These are phyloP conservation scores for Fusarium neocosmosporiellum DNA, from an alignment of 2,329 filamentous ascomycete species.

Conservation along the genomic window DNA sequence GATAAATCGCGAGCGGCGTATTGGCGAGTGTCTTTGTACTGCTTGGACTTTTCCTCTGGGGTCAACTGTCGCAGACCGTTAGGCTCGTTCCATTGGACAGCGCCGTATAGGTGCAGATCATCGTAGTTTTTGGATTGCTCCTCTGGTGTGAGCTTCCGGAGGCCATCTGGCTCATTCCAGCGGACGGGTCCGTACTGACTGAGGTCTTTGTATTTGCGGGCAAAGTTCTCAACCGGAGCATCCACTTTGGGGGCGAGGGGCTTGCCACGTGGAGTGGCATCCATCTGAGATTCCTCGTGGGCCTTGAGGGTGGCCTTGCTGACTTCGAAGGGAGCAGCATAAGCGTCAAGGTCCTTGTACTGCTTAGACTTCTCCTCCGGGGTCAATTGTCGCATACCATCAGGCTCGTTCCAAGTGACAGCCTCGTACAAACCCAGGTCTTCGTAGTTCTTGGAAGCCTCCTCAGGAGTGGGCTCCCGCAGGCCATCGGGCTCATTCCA, in stretches of 20 bases:
- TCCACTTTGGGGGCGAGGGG: constrained; percentile 52
- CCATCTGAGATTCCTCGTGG: constrained; percentile 44
- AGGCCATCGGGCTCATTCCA: constrained; percentile 49
- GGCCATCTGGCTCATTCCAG: constrained; percentile 56
- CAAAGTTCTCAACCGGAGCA: constrained; percentile 39
- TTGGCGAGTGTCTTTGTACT: constrained; percentile 51
- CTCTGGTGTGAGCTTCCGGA: constrained; percentile 46
- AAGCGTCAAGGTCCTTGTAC: constrained; percentile 52
- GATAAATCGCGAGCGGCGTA: constrained; percentile 46
- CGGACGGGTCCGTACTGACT: constrained; percentile 51
- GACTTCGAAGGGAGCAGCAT: constrained; percentile 49
- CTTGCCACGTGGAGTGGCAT: constrained; percentile 49
- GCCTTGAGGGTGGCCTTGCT: constrained; percentile 46
- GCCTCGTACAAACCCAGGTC: constrained; percentile 56
- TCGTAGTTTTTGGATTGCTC: constrained; percentile 54
- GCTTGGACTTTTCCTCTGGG: constrained; percentile 53
- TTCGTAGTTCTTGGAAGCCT: constrained; percentile 52
- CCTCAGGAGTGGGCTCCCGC: constrained; percentile 45
- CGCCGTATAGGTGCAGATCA: constrained; percentile 51
- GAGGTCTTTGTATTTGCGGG: constrained; percentile 55
- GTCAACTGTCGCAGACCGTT: constrained; percentile 47
- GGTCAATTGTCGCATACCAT: constrained; percentile 45
- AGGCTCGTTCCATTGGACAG: constrained; percentile 52
- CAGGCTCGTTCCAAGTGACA: constrained; percentile 45
- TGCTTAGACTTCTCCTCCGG: constrained; percentile 45